Conservation (phyloP, 2,329 filamentous ascomycete genomes). For the Drechmeria coniospora region DNA sequence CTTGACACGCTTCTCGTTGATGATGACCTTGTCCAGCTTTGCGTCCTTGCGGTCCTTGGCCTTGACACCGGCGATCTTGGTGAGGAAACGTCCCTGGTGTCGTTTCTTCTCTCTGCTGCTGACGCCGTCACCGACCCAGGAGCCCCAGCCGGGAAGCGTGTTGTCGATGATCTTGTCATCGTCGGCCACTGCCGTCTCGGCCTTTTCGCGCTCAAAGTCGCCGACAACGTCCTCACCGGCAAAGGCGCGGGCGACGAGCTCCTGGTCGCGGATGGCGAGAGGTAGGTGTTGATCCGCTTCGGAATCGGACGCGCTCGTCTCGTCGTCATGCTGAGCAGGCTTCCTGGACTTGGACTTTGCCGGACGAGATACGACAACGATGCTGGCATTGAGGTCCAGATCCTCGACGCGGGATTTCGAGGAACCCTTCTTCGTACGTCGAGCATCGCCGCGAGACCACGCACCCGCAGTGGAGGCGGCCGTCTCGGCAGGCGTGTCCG, state of each 20-base stretch:
- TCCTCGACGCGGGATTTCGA: slow-evolving; percentile 16
- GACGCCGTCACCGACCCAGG: slow-evolving; percentile 75
- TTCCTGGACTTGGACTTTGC: slow-evolving; percentile 15
- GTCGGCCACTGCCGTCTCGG: slow-evolving; percentile 53
- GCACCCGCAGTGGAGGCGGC: slow-evolving; percentile 18
- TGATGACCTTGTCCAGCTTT: slow-evolving; percentile 70
- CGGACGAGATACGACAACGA: slow-evolving; percentile 14
- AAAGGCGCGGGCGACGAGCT: slow-evolving; percentile 70
- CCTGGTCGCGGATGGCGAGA: slow-evolving; percentile 42
- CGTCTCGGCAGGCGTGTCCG: slow-evolving; percentile 6
- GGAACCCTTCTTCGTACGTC: slow-evolving; percentile 23
- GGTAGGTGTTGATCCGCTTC: slow-evolving; percentile 37
- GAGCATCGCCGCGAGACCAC: slow-evolving; percentile 25
- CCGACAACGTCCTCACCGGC: slow-evolving; percentile 74
- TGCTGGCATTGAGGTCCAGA: slow-evolving; percentile 24
- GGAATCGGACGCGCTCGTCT: slow-evolving; percentile 21
- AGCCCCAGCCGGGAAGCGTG: slow-evolving; percentile 87
- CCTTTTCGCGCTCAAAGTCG: slow-evolving; percentile 72
- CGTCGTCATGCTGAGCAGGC: slow-evolving; percentile 12
- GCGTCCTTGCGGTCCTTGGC: slow-evolving; percentile 65
- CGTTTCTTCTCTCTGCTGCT: slow-evolving; percentile 51
- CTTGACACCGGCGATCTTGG: slow-evolving; percentile 57
- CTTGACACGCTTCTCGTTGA: slow-evolving; percentile 79
- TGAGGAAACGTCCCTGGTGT: slow-evolving; percentile 47
- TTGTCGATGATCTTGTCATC: slow-evolving; percentile 71